phyloP scores from a whole-genome alignment of 805 yeast species.

The Pichia thaimueangensis region DNA sequence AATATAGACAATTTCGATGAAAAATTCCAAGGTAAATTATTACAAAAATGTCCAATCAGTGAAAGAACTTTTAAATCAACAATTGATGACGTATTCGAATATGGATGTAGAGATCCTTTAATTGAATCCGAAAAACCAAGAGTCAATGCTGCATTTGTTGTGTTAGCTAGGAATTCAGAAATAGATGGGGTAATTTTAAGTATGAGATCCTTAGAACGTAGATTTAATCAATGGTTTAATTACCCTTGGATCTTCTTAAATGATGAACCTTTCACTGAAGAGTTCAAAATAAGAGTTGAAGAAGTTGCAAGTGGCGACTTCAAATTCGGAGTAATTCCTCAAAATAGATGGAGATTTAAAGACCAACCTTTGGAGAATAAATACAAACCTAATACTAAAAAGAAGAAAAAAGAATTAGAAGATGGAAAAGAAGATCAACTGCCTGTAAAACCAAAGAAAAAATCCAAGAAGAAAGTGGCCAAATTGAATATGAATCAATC shows the following conservation, averaged over 20 bases:
- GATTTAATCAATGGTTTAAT: conserved; percentile 88
- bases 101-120: conserved; percentile 29
- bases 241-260: conserved; percentile 91
- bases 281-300: conserved; percentile 50
- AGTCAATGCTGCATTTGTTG: conserved; percentile 80
- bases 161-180: conserved; percentile 78
- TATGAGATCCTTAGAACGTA: conserved; percentile 71
- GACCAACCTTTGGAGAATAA: conserved; percentile 23
- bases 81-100: conserved; percentile 27
- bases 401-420: not conserved
- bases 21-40: conserved; percentile 12
- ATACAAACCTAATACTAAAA: not conserved
- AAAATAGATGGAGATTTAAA: conserved; percentile 67
- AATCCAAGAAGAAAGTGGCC: no score
- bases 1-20: conserved; percentile 17
- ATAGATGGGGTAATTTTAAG: conserved; percentile 68
- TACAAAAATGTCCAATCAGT: conserved; percentile 23
- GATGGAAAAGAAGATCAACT: not conserved
- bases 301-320: conserved; percentile 53
- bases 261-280: conserved; percentile 64
- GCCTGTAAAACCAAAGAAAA: conserved; percentile 4
- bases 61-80: conserved; percentile 21
- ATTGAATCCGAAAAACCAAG: conserved; percentile 29
- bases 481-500: no score
- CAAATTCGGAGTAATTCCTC: conserved; percentile 63